phyloP scores from a whole-genome alignment of 306 rosid species.

The Biancaea sappan region DNA sequence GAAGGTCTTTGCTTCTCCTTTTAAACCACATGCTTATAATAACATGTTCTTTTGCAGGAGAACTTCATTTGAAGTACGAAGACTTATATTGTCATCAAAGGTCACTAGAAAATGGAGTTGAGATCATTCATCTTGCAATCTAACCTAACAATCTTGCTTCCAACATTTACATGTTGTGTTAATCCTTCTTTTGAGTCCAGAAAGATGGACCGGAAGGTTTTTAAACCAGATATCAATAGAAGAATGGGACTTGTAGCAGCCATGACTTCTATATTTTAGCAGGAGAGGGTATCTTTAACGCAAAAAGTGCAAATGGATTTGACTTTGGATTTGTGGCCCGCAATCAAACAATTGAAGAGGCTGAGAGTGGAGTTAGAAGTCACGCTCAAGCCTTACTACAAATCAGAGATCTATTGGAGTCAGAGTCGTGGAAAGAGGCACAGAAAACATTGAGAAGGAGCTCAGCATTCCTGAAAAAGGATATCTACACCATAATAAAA shows the following conservation, averaged over 20 bases:
- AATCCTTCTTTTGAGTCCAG: slow-evolving; percentile 30
- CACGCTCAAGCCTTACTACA: slow-evolving; percentile 18
- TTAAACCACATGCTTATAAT: not conserved
- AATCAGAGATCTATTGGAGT: slow-evolving; percentile 56
- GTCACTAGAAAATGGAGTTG: slow-evolving; percentile 42
- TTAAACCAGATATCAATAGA: slow-evolving; percentile 33
- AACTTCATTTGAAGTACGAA: not conserved
- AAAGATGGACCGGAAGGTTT: slow-evolving; percentile 29
- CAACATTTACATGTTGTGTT: slow-evolving; percentile 44
- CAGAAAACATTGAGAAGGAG: slow-evolving; percentile 57
- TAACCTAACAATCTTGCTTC: slow-evolving; percentile 36
- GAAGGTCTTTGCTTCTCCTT: not conserved
- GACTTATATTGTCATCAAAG: not conserved
- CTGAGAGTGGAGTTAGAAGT: slow-evolving; percentile 35
- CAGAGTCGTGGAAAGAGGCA: slow-evolving; percentile 63
- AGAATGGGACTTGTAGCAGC: slow-evolving; percentile 35
- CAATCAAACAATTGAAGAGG: slow-evolving; percentile 17
- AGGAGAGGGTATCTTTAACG: slow-evolving; percentile 17
- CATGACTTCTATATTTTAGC: slow-evolving; percentile 25
- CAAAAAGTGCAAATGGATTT: slow-evolving; percentile 45
- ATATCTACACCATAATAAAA: slow-evolving; percentile 65
- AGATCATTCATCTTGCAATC: slow-evolving; percentile 42
- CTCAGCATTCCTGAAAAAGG: slow-evolving; percentile 59
- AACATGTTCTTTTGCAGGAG: slow-evolving; percentile 20
- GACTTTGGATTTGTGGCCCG: slow-evolving; percentile 44